Evolutionary conservation across 805 yeast species (phyloP).

Genomic region (Myxozyma vanderwaltii): DNA sequence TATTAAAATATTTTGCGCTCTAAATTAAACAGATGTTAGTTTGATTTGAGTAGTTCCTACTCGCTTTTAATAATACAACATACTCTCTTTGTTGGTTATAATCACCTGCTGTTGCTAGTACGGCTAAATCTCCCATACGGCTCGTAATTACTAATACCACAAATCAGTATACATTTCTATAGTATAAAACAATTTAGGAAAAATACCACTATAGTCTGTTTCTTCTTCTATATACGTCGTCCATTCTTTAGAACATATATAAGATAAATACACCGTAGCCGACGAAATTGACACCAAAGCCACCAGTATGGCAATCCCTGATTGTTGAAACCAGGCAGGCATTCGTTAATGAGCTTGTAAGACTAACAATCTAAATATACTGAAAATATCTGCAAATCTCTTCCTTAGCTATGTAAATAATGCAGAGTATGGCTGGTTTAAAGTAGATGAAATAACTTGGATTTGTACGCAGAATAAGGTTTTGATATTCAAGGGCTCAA

Average conservation of each 20-base stretch:
- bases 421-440: too few species aligned
- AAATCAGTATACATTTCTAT: too few species aligned
- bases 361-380: too few species aligned
- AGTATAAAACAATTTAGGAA: too few species aligned
- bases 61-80: neutral
- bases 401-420: too few species aligned
- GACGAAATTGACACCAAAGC: neutral
- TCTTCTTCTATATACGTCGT: neutral
- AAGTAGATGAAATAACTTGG: too few species aligned
- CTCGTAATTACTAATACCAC: neutral
- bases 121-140: neutral
- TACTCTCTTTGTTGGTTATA: neutral
- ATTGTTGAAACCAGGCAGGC: neutral
- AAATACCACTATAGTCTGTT: neutral
- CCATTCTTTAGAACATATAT: slow-evolving; percentile 1
- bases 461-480: too few species aligned
- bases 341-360: neutral
- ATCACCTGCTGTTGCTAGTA: neutral
- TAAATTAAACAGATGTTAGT: neutral
- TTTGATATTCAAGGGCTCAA: too few species aligned
- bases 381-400: too few species aligned
- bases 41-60: too few species aligned
- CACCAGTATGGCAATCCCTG: neutral
- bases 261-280: neutral
- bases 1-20: slow-evolving; percentile 1